These are phyloP conservation scores for Monosporascus sp. DNA, from an alignment of 2,329 filamentous ascomycete species.

Conservation along the genomic window DNA sequence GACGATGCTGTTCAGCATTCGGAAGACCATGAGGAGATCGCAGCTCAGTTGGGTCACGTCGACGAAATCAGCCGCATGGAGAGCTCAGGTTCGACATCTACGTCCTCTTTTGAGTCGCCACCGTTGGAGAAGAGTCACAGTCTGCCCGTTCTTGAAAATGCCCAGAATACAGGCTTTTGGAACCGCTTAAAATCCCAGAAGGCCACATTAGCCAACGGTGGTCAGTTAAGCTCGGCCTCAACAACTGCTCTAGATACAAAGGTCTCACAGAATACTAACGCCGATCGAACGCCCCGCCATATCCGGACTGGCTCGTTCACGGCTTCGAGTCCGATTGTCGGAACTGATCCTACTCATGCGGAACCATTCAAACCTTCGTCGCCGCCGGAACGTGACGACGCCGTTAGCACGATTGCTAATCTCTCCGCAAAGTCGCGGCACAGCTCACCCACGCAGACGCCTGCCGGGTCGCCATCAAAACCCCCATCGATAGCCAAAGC, in stretches of 20 bases:
- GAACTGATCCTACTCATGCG: conserved; percentile 61
- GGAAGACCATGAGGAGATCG: conserved; percentile 31
- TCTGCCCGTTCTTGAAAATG: conserved; percentile 38
- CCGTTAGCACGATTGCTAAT: conserved; percentile 57
- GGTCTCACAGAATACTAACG: conserved; percentile 29
- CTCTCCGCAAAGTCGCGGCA: conserved; percentile 42
- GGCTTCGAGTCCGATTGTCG: conserved; percentile 60
- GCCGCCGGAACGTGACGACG: conserved; percentile 53
- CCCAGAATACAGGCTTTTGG: conserved; percentile 40
- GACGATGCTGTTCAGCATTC: conserved; percentile 43
- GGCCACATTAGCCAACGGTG: conserved; percentile 24
- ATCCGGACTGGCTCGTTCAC: conserved; percentile 61
- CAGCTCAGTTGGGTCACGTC: conserved; percentile 41
- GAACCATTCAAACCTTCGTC: conserved; percentile 57
- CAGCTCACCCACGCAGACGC: conserved; percentile 18
- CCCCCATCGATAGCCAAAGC: conserved; percentile 10
- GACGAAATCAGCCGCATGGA: conserved; percentile 43
- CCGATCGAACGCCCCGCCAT: conserved; percentile 44
- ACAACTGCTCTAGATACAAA: conserved; percentile 47
- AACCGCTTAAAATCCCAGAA: conserved; percentile 38
- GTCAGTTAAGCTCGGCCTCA: conserved; percentile 32
- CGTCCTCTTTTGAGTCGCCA: conserved; percentile 32
- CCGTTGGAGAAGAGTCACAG: conserved; percentile 53
- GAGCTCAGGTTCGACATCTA: conserved; percentile 28
- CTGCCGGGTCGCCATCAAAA: conserved; percentile 21